These are phyloP conservation scores for Seminavis robusta DNA, from an alignment of 108 stramenopile species.

Conservation along the genomic window DNA sequence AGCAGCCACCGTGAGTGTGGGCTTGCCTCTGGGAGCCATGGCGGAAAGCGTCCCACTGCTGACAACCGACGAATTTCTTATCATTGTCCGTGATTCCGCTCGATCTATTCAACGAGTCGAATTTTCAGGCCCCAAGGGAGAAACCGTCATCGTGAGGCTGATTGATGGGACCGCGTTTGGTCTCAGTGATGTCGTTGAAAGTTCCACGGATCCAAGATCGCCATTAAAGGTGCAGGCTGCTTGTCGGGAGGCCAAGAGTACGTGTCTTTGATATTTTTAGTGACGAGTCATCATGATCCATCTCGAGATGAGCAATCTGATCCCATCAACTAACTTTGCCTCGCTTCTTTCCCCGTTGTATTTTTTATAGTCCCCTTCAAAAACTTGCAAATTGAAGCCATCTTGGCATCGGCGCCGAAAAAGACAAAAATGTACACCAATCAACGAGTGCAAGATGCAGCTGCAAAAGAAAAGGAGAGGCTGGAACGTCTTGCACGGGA, in stretches of 20 bases:
- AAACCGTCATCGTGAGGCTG: constrained; percentile 65
- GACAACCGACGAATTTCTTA: constrained; percentile 67
- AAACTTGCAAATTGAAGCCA: constrained; percentile 49
- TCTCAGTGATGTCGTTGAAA: constrained; percentile 73
- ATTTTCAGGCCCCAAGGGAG: constrained; percentile 68
- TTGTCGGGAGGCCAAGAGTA: constrained; percentile 67
- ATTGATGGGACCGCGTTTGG: constrained; percentile 77
- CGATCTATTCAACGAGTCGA: constrained; percentile 61
- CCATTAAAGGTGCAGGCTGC: constrained; percentile 66
- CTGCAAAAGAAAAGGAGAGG: constrained; percentile 56
- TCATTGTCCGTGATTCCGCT: constrained; percentile 59
- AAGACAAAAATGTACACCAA: constrained; percentile 77
- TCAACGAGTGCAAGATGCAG: constrained; percentile 64
- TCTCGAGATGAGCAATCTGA: background rate
- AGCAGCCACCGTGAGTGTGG: too few species aligned
- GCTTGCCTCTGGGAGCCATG: too few species aligned
- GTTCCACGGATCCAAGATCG: constrained; percentile 65
- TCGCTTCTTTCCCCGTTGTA: background rate
- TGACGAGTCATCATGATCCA: background rate
- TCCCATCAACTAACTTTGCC: background rate
- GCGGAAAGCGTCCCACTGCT: constrained; percentile 71
- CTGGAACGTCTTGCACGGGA: constrained; percentile 63
- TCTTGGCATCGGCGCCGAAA: constrained; percentile 41
- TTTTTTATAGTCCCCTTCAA: constrained; percentile 62
- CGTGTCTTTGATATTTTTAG: too few species aligned